phyloP scores from a whole-genome alignment of 208 protist species.

The Leishmania turanica region DNA sequence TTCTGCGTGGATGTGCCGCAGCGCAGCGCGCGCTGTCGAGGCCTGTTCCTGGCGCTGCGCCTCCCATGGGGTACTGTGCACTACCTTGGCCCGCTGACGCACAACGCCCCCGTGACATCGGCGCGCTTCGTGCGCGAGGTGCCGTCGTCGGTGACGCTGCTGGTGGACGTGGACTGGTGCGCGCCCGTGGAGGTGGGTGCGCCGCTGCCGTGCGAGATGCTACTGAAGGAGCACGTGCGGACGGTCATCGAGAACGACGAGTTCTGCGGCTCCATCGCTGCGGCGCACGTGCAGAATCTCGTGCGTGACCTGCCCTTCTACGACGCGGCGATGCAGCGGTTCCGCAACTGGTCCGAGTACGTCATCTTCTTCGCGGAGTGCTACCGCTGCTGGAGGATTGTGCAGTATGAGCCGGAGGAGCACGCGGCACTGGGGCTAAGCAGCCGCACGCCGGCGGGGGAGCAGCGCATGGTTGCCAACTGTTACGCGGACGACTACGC shows the following conservation, averaged over 20 bases:
- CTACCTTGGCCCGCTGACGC: constrained; percentile 41
- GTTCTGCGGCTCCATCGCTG: constrained; percentile 62
- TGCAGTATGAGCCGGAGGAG: constrained; percentile 43
- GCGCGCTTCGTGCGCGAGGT: constrained; percentile 45
- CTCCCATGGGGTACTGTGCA: constrained; percentile 41
- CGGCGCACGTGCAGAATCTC: constrained; percentile 74
- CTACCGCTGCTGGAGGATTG: constrained; percentile 49
- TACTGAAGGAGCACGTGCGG: constrained; percentile 71
- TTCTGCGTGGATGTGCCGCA: constrained; percentile 21
- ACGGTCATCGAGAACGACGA: constrained; percentile 74
- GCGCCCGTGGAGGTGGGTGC: constrained; percentile 19
- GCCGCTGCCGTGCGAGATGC: constrained; percentile 57
- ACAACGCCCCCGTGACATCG: constrained; percentile 29
- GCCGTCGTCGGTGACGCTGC: constrained; percentile 33
- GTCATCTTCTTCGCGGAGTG: constrained; percentile 39
- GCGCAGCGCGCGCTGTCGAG: constrained; percentile 17
- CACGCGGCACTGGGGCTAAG: constrained; percentile 50
- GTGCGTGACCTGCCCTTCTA: constrained; percentile 76
- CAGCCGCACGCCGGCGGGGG: constrained; percentile 40
- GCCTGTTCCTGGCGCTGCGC: constrained; percentile 20
- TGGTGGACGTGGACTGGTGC: constrained; percentile 43
- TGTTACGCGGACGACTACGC: constrained; percentile 32
- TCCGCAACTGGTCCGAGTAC: constrained; percentile 63
- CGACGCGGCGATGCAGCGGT: constrained; percentile 43
- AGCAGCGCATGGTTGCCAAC: constrained; percentile 62